phyloP scores from a whole-genome alignment of 306 rosid genomes.

The Argentina anserina region DNA sequence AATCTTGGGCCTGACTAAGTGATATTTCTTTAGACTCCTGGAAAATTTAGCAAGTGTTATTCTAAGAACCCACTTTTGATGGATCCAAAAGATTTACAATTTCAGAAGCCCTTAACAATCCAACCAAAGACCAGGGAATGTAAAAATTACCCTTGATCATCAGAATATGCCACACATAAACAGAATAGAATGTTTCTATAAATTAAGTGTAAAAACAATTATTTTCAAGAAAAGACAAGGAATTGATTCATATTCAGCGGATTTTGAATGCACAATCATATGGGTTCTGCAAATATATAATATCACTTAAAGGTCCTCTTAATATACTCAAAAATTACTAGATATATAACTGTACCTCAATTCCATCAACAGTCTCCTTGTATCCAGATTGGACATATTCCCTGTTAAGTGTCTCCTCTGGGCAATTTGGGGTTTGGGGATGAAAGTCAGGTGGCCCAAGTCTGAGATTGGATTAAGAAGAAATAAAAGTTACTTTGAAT shows the following conservation, averaged over 20 bases:
- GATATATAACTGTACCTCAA: constrained; percentile 53
- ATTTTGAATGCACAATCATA: neutral
- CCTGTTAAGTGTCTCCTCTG: constrained; percentile 83
- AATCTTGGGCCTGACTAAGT: constrained; percentile 51
- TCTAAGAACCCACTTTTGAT: constrained; percentile 15
- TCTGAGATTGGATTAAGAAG: constrained; percentile 43
- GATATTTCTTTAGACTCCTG: constrained; percentile 87
- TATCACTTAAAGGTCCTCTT: neutral
- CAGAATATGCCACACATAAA: neutral
- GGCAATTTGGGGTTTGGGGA: constrained; percentile 81
- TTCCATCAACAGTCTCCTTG: constrained; percentile 83
- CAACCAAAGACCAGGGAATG: neutral
- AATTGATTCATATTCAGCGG: neutral
- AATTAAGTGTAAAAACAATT: neutral
- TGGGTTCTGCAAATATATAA: neutral
- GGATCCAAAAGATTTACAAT: neutral
- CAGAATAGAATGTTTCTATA: neutral
- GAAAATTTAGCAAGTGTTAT: constrained; percentile 31
- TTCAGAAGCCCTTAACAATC: neutral
- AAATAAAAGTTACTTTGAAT: constrained; percentile 13
- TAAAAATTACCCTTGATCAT: constrained; percentile 6
- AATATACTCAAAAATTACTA: neutral
- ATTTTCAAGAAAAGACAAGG: neutral
- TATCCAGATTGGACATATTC: constrained; percentile 81
- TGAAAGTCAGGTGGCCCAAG: constrained; percentile 90